Percentiles rank a stretch among this genome's conserved stretches.
phyloP scores from a whole-genome alignment of 2,329 filamentous ascomycete genomes.

The Ceratocystis albifundus region DNA sequence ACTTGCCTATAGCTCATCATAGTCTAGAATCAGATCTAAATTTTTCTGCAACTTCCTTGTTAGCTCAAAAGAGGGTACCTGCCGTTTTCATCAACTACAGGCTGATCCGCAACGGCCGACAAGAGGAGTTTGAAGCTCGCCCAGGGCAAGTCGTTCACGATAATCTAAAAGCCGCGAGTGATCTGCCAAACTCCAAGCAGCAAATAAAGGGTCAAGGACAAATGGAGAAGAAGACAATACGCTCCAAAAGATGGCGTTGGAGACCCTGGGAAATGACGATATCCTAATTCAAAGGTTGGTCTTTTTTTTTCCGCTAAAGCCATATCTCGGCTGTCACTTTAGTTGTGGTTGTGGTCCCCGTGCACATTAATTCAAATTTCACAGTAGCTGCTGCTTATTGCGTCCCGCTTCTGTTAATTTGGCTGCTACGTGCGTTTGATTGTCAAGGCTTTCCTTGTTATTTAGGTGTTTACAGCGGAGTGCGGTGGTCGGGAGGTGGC shows the following conservation, averaged over 20 bases:
- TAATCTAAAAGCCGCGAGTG: not conserved
- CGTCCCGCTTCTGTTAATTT: not conserved
- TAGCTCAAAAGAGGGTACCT: too few species aligned
- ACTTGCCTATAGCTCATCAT: too few species aligned
- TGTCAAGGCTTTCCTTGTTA: conserved; percentile 5
- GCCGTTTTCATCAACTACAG: too few species aligned
- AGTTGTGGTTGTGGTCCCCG: conserved; percentile 3
- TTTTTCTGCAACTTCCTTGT: too few species aligned
- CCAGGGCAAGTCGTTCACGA: not conserved
- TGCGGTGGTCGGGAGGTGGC: not conserved
- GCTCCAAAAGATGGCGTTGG: not conserved
- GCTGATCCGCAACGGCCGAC: too few species aligned
- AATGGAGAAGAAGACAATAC: not conserved
- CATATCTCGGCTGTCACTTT: conserved; percentile 11
- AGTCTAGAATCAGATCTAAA: too few species aligned
- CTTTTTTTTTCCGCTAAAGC: not conserved
- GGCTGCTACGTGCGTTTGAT: not conserved
- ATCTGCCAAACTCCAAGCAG: not conserved
- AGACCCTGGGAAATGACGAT: not conserved
- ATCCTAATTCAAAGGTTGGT: not conserved
- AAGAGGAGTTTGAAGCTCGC: too few species aligned
- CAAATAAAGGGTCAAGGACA: not conserved
- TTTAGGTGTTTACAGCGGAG: not conserved
- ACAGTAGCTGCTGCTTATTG: not conserved
- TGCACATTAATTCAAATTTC: conserved; percentile 3